phyloP scores from a whole-genome alignment of 495 filamentous ascomycete species.

The Aspergillus conjunctus region DNA sequence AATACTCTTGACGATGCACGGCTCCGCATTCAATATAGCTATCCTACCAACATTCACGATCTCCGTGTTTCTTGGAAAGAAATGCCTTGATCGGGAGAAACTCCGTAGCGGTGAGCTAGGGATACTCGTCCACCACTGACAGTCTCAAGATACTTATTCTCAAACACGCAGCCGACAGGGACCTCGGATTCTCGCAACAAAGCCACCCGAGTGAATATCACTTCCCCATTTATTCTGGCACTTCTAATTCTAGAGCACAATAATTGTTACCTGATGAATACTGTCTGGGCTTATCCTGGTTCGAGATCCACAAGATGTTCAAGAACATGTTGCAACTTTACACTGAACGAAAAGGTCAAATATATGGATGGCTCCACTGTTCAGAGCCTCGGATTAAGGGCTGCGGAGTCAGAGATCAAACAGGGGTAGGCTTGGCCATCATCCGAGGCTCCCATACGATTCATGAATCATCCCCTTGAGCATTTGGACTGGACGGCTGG shows the following conservation, averaged over 20 bases:
- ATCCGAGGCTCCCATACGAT: too few species aligned
- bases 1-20: too few species aligned
- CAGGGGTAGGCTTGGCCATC: not conserved
- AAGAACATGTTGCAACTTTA: not conserved
- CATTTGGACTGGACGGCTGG: not conserved
- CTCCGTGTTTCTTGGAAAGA: not conserved
- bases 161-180: slow-evolving; percentile 2
- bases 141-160: not conserved
- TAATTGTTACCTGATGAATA: not conserved
- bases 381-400: not conserved
- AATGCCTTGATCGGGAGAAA: not conserved
- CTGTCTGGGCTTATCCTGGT: not conserved
- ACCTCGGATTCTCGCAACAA: slow-evolving; percentile 11
- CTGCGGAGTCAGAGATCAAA: not conserved
- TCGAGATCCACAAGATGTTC: not conserved
- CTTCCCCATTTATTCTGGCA: not conserved
- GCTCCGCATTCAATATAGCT: too few species aligned
- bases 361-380: not conserved
- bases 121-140: slow-evolving; percentile 6
- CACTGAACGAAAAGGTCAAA: not conserved
- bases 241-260: not conserved
- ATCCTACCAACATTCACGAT: not conserved
- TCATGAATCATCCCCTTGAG: not conserved
- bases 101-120: not conserved
- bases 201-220: slow-evolving; percentile 1